phyloP scores from a whole-genome alignment of 257 asterid genomes.

The Solanum pinnatisectum region DNA sequence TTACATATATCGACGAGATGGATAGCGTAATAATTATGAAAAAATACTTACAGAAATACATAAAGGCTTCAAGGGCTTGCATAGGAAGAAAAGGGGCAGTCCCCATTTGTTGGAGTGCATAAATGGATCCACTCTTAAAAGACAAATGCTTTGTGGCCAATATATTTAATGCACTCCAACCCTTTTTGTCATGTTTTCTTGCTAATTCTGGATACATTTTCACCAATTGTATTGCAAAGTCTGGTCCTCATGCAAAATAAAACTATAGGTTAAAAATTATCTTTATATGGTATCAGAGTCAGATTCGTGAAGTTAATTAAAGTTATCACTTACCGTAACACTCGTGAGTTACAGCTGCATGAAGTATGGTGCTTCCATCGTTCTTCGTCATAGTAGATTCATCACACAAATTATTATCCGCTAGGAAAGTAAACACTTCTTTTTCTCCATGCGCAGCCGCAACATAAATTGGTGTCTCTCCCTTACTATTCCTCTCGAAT shows the following conservation, averaged over 20 bases:
- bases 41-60: neutral
- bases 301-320: neutral
- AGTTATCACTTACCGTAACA: neutral
- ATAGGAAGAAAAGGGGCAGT: neutral
- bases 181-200: neutral
- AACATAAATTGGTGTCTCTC: conserved; percentile 6
- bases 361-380: neutral
- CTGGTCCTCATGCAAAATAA: neutral
- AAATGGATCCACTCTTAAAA: neutral
- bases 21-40: neutral
- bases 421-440: neutral
- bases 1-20: too few relatives aligned
- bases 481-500: neutral
- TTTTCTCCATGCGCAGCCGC: neutral
- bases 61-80: neutral
- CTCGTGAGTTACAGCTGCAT: neutral
- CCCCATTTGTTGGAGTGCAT: neutral
- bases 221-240: neutral
- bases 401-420: neutral
- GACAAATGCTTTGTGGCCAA: neutral
- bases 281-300: too few relatives aligned
- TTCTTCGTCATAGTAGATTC: neutral
- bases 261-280: neutral
- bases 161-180: neutral
- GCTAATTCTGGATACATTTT: neutral